Base-by-base conservation (phyloP, 148 eudicot genomes). In the Spergularia marina region DNA sequence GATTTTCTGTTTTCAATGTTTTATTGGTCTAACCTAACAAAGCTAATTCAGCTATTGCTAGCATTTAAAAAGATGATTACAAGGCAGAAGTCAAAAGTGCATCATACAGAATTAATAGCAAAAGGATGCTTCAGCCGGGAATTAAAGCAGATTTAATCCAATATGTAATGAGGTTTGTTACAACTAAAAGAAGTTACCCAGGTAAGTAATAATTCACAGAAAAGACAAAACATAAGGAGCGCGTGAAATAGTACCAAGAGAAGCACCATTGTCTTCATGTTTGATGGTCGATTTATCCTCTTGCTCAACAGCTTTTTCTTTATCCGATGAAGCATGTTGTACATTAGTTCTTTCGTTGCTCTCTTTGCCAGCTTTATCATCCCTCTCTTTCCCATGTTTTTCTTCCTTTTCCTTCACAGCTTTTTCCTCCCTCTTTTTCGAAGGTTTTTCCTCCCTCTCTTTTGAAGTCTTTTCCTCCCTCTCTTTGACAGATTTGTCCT, bases 221-320 rank as follows among this genome's bases (percentile, higher is more conserved):
- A 74, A 60, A 20, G 25, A 40, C 12, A 15, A 66, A 49, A 57
- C 3, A 68, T 15, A 41, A 30, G 5, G 13, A 25, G 63, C 16
- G 21, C 39, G 18, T 3, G 30, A 25, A 58, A 12, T 53, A 60
- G 18, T 85, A 87, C 88, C 88, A 65, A 70, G 71, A 74, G 77
- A 79, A 77, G 57, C 79, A 49, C 73, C 79, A 64, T 58, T 80
- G 11, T 78, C 86, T 74, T 75, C 87, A 21, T n/a, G 70, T 69
- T 84, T 84, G 6, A 65, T 78, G 25, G 16, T 65, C 75, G 73
- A 64, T 54, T 82, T 82, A 51, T 74, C 83, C 23, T 81, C 85
- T 71, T 62, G 78, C 54, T 78, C 82, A 49, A 23, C 52, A 76
- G 63, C 73, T 69, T 71, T 65, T 75, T 79, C 85, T 72, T 67